These are phyloP conservation scores for Suhomyces choctaworum DNA, from an alignment of 1,139 yeast species.

Conservation along the genomic window DNA sequence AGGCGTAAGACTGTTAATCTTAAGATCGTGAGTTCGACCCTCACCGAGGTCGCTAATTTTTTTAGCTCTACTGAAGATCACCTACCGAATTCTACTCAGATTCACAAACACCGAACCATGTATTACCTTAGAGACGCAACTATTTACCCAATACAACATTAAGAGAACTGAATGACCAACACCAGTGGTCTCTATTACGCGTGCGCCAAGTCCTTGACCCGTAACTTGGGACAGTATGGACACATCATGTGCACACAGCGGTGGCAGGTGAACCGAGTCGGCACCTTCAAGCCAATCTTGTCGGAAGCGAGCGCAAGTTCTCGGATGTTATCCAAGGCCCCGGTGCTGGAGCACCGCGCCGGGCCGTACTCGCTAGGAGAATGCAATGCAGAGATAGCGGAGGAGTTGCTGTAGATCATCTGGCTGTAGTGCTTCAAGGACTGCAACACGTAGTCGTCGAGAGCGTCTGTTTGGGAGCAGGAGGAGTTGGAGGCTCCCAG, in stretches of 20 bases:
- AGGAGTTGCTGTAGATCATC: constrained; percentile 21
- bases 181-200: neutral
- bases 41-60: constrained; percentile 40
- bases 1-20: constrained; percentile 58
- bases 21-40: constrained; percentile 49
- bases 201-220: constrained; percentile 37
- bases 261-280: constrained; percentile 45
- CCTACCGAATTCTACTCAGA: neutral
- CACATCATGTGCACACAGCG: constrained; percentile 57
- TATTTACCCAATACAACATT: neutral
- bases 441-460: constrained; percentile 15
- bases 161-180: neutral
- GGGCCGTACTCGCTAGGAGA: constrained; percentile 5
- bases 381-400: constrained; percentile 2
- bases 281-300: constrained; percentile 17
- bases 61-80: neutral
- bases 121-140: neutral
- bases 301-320: neutral
- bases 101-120: neutral
- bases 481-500: constrained; percentile 1
- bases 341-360: constrained; percentile 1
- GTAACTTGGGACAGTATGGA: constrained; percentile 50
- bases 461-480: constrained; percentile 3
- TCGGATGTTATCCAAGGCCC: neutral
- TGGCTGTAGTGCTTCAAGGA: constrained; percentile 33